A percentile compares a stretch with the other conserved stretches of the same genome.
Conservation (phyloP, 371 early-diverging fungal species). For the Batrachochytrium dendrobatidis region DNA sequence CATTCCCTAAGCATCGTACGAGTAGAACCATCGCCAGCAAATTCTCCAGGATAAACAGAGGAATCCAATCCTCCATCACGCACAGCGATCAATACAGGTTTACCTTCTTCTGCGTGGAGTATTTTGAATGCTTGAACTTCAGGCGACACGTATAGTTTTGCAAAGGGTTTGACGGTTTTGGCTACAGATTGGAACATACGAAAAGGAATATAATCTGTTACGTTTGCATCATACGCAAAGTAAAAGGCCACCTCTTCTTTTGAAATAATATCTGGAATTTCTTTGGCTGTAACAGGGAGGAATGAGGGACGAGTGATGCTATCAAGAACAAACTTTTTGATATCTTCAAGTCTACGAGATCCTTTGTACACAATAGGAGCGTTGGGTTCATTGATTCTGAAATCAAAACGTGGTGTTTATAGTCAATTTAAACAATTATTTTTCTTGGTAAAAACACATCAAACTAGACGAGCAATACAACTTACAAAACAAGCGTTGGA, state of each 20-base stretch:
- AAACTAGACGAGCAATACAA: neutral
- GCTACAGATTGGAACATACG: constrained; percentile 19
- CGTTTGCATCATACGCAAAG: constrained; percentile 22
- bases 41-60: constrained; percentile 17
- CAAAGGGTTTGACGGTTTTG: constrained; percentile 12
- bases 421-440: neutral
- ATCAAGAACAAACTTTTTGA: constrained; percentile 24
- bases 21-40: constrained; percentile 19
- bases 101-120: neutral
- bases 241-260: constrained; percentile 25
- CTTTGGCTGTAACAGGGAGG: constrained; percentile 17
- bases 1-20: constrained; percentile 31
- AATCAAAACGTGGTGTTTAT: neutral
- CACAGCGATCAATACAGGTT: constrained; percentile 33
- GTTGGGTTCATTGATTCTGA: constrained; percentile 13
- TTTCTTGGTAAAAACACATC: neutral
- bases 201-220: constrained; percentile 6
- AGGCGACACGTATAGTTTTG: constrained; percentile 24
- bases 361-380: constrained; percentile 20
- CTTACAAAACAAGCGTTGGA: constrained; percentile 63
- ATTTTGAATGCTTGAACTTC: constrained; percentile 14
- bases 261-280: constrained; percentile 13
- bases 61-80: constrained; percentile 36
- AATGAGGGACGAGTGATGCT: constrained; percentile 20
- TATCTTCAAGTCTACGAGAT: constrained; percentile 15